A percentile compares a stretch with the other conserved stretches of the same genome.
These are phyloP conservation scores for Suhomyces canberraensis DNA, from an alignment of 805 yeast genomes.

Conservation along the genomic window DNA sequence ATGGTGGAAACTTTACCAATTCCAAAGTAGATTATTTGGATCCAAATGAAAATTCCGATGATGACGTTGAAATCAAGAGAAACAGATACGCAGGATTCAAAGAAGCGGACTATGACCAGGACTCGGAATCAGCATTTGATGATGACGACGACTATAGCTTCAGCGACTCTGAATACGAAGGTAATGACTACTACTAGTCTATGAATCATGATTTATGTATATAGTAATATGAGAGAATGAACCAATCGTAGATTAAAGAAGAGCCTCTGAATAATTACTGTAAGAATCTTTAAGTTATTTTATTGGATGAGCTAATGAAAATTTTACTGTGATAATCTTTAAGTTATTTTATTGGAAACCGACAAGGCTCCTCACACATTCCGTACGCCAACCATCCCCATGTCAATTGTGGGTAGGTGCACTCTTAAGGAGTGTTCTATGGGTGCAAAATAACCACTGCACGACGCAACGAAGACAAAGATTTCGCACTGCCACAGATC, in stretches of 20 bases:
- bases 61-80: conserved; percentile 44
- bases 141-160: conserved; percentile 18
- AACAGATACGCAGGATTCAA: conserved; percentile 41
- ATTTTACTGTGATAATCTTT: too few species aligned
- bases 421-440: too few species aligned
- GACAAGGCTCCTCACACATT: too few species aligned
- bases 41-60: conserved; percentile 33
- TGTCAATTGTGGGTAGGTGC: too few species aligned
- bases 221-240: background rate
- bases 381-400: too few species aligned
- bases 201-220: conserved; percentile 1
- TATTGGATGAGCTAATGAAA: too few species aligned
- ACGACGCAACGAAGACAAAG: background rate
- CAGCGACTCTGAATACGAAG: conserved; percentile 35
- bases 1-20: conserved; percentile 13
- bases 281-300: too few species aligned
- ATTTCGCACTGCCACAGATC: background rate
- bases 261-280: too few species aligned
- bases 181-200: conserved; percentile 39
- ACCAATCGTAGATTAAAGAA: too few species aligned
- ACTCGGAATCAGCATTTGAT: conserved; percentile 31
- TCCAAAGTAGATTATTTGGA: conserved; percentile 10
- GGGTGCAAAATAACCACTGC: too few species aligned
- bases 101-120: conserved; percentile 45
- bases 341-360: too few species aligned